phyloP scores from a whole-genome alignment of 73 alveolate genomes.

The Paraurostyla sp. region DNA sequence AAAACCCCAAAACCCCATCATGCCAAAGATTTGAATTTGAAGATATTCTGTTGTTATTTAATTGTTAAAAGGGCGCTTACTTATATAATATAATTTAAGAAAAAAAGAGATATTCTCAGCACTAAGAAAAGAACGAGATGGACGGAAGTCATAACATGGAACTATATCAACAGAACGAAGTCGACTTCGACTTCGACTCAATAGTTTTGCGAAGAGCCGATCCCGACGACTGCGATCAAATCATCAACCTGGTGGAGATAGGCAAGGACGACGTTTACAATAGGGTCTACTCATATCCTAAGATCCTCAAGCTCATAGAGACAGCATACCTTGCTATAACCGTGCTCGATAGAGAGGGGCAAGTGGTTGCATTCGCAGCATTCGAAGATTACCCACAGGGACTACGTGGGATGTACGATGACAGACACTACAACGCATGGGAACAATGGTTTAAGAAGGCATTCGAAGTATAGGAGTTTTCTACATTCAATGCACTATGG shows the following conservation, averaged over 20 bases:
- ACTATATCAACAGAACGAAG: slow-evolving; percentile 56
- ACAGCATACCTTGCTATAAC: slow-evolving; percentile 87
- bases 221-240: slow-evolving; percentile 84
- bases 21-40: too few species aligned
- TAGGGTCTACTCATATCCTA: slow-evolving; percentile 83
- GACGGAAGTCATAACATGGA: slow-evolving; percentile 34
- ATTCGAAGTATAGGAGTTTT: slow-evolving; percentile 77
- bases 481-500: slow-evolving; percentile 85
- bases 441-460: slow-evolving; percentile 88
- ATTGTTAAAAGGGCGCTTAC: neutral
- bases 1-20: too few species aligned
- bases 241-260: slow-evolving; percentile 72
- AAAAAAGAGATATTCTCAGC: neutral
- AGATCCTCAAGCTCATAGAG: slow-evolving; percentile 86
- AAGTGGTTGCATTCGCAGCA: slow-evolving; percentile 91
- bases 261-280: slow-evolving; percentile 78
- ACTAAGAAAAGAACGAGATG: neutral
- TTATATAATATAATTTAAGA: too few species aligned
- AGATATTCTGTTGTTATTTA: neutral
- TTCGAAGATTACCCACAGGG: slow-evolving; percentile 93
- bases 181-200: slow-evolving; percentile 66
- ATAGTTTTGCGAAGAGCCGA: slow-evolving; percentile 78
- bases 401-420: slow-evolving; percentile 81
- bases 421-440: slow-evolving; percentile 90
- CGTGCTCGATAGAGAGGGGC: slow-evolving; percentile 85